phyloP scores from a whole-genome alignment of 1,284 basidiomycete genomes.

The Thelephora terrestris region DNA sequence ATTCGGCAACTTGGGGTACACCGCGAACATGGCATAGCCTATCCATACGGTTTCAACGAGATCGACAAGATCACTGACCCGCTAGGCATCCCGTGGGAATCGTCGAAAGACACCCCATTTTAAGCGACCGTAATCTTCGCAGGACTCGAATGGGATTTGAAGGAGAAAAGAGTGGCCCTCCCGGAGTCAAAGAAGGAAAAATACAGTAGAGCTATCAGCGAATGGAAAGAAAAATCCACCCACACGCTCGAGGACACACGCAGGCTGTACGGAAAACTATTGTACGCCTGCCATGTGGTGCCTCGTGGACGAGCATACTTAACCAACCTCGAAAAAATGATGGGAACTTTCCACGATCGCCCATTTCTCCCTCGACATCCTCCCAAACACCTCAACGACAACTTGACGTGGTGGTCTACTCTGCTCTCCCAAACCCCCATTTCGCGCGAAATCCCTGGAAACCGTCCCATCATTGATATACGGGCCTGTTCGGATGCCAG shows the following conservation, averaged over 20 bases:
- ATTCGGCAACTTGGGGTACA: neutral
- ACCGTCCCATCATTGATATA: neutral
- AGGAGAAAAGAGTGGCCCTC: constrained; percentile 1
- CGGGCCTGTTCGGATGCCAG: neutral
- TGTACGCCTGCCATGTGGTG: neutral
- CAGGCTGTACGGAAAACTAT: neutral
- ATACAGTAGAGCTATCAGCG: constrained; percentile 3
- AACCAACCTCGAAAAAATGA: constrained; percentile 27
- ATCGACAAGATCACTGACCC: constrained; percentile 6
- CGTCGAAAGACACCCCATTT: constrained; percentile 12
- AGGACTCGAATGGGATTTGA: constrained; percentile 11
- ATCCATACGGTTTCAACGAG: constrained; percentile 6
- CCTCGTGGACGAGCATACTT: constrained; percentile 32
- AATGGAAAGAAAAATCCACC: constrained; percentile 1
- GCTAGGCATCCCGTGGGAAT: constrained; percentile 14
- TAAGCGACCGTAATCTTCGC: constrained; percentile 6
- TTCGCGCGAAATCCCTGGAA: constrained; percentile 17
- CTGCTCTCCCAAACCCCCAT: constrained; percentile 8
- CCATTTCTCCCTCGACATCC: constrained; percentile 21
- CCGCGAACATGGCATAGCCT: neutral
- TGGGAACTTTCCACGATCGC: constrained; percentile 4
- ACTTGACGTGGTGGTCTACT: constrained; percentile 30
- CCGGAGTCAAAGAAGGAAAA: constrained; percentile 4
- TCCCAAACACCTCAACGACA: constrained; percentile 10
- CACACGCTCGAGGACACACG: neutral